These are phyloP conservation scores for Cladosporium sp. DNA, from an alignment of 2,329 filamentous ascomycete species.

Conservation along the genomic window DNA sequence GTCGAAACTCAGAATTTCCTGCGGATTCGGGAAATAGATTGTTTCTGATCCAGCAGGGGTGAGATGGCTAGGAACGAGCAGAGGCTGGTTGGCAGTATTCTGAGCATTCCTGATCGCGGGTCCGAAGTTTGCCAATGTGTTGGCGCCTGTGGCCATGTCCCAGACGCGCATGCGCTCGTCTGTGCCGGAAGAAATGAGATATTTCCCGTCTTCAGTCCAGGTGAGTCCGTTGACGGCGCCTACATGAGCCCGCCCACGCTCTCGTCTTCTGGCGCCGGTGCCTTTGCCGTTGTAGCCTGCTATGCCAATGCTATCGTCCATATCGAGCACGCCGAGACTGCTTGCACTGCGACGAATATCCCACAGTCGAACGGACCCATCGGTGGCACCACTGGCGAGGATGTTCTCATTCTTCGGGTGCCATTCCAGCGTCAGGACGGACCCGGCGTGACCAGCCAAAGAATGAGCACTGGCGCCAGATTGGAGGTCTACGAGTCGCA, in stretches of 20 bases:
- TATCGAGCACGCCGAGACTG: conserved; percentile 72
- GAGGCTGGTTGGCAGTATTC: conserved; percentile 37
- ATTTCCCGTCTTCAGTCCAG: conserved; percentile 76
- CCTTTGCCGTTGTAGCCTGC: conserved; percentile 43
- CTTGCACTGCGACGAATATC: conserved; percentile 77
- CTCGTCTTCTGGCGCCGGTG: conserved; percentile 39
- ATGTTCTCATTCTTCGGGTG: conserved; percentile 75
- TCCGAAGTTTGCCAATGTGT: conserved; percentile 85
- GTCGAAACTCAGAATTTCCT: conserved; percentile 73
- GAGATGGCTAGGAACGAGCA: conserved; percentile 57
- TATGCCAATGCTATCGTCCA: conserved; percentile 75
- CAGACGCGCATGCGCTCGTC: conserved; percentile 84
- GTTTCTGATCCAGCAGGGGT: conserved; percentile 57
- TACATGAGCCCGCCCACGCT: conserved; percentile 59
- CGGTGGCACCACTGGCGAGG: conserved; percentile 77
- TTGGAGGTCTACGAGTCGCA: conserved; percentile 80
- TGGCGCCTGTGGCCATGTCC: conserved; percentile 75
- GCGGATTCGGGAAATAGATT: conserved; percentile 73
- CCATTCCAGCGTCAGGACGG: conserved; percentile 66
- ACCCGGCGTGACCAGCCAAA: conserved; percentile 47
- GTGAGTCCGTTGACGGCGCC: conserved; percentile 79
- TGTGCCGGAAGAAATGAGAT: conserved; percentile 75
- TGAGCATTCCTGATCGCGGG: conserved; percentile 69
- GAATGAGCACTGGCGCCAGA: conserved; percentile 65
- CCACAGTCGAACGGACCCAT: conserved; percentile 81